Conservation (phyloP, 2,329 filamentous ascomycete genomes). For the Sporothrix protearum region DNA sequence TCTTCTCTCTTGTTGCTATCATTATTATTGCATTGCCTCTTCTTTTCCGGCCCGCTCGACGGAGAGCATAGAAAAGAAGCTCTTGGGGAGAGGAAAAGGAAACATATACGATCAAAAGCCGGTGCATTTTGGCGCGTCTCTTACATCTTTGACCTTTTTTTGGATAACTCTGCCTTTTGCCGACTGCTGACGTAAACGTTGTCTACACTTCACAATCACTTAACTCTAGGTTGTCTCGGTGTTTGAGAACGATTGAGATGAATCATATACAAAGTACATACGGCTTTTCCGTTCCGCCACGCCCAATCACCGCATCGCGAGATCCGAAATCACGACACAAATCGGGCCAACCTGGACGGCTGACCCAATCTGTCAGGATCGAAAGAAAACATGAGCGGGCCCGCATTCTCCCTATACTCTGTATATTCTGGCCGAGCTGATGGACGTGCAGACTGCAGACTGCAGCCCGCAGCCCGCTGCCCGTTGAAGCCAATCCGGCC, state of each 20-base stretch:
- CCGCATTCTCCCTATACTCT: background rate
- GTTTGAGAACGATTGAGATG: conserved; percentile 6
- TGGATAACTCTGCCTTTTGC: background rate
- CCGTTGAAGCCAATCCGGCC: background rate
- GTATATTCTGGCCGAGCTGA: conserved; percentile 2
- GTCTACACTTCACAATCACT: background rate
- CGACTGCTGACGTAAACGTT: background rate
- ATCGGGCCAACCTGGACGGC: background rate
- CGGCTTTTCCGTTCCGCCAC: background rate
- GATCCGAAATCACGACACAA: too few relatives aligned
- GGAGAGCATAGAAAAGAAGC: conserved; percentile 7
- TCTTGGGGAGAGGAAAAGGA: background rate
- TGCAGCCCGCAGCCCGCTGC: too few relatives aligned
- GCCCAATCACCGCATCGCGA: background rate
- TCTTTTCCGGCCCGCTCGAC: background rate
- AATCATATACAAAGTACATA: conserved; percentile 1
- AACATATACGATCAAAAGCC: background rate
- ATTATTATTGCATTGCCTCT: background rate
- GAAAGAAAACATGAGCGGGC: background rate
- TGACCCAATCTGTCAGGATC: background rate
- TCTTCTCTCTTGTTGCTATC: too few relatives aligned
- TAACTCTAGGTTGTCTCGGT: background rate
- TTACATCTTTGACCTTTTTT: too few relatives aligned
- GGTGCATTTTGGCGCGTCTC: background rate
- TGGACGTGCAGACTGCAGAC: background rate